Conservation (phyloP, 2,329 filamentous ascomycete genomes). For the Penicillium griseofulvum region DNA sequence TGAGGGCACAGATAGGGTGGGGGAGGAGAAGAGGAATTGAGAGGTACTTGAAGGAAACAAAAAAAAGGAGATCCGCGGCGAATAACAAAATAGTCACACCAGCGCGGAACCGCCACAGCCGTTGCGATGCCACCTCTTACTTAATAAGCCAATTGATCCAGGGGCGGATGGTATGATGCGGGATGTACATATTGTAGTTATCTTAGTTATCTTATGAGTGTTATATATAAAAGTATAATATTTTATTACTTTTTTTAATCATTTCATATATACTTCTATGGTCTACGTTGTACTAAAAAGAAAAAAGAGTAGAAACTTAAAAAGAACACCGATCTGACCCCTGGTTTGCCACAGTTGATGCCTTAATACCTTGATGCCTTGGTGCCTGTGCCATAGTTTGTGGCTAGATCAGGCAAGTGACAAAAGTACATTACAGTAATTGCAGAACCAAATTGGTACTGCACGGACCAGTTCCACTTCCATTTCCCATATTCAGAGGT, state of each 20-base stretch:
- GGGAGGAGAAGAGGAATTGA: neutral
- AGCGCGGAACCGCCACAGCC: constrained; percentile 33
- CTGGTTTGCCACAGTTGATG: constrained; percentile 1
- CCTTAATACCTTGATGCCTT: constrained; percentile 2
- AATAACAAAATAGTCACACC: constrained; percentile 31
- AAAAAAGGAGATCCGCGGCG: constrained; percentile 13
- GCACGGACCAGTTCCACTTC: constrained; percentile 5
- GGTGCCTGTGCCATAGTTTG: neutral
- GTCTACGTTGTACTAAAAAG: neutral
- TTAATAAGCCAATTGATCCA: constrained; percentile 18
- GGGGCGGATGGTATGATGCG: constrained; percentile 4
- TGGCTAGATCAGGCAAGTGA: neutral
- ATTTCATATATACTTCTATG: neutral
- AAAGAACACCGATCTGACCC: neutral
- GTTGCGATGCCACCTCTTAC: constrained; percentile 16
- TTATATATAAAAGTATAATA: neutral
- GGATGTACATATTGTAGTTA: neutral
- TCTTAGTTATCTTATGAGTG: neutral
- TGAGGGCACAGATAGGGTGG: neutral
- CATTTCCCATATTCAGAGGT: constrained; percentile 12
- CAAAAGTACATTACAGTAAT: neutral
- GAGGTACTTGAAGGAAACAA: constrained; percentile 7
- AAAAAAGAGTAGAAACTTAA: neutral
- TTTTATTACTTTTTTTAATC: neutral
- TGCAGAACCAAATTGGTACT: neutral